These are phyloP conservation scores for Fraxinus sp. DNA, from an alignment of 305 asterid genomes.

Conservation along the genomic window DNA sequence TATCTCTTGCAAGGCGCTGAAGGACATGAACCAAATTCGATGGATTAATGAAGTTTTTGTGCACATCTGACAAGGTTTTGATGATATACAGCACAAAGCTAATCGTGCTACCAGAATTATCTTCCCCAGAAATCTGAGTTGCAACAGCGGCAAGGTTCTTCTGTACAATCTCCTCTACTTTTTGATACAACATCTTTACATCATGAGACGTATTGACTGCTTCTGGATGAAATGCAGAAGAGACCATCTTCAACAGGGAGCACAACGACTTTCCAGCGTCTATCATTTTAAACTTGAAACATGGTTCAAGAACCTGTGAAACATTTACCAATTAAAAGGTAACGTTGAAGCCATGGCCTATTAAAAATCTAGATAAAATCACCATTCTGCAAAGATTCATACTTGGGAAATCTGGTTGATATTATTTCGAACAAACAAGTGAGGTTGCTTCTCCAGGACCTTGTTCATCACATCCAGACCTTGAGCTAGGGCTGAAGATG, in stretches of 20 bases:
- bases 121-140: slow-evolving; percentile 91
- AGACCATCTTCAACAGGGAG: slow-evolving; percentile 91
- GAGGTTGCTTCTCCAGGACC: slow-evolving; percentile 97
- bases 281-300: slow-evolving; percentile 96
- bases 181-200: slow-evolving; percentile 85
- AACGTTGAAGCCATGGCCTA: slow-evolving; percentile 8
- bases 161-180: slow-evolving; percentile 94
- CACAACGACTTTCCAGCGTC: slow-evolving; percentile 98
- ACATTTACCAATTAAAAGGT: slow-evolving; percentile 17
- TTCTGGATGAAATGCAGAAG: slow-evolving; percentile 92
- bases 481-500: slow-evolving; percentile 95
- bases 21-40: slow-evolving; percentile 80
- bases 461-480: slow-evolving; percentile 99
- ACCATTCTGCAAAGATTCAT: slow-evolving; percentile 27
- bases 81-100: slow-evolving; percentile 92
- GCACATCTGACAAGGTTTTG: slow-evolving; percentile 86
- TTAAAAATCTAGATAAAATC: slow-evolving; percentile 23
- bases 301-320: slow-evolving; percentile 92
- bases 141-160: slow-evolving; percentile 95
- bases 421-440: slow-evolving; percentile 92
- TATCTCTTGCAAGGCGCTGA: slow-evolving; percentile 95
- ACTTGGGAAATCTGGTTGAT: slow-evolving; percentile 92
- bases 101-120: slow-evolving; percentile 83
- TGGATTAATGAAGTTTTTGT: slow-evolving; percentile 85
- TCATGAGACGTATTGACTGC: slow-evolving; percentile 75